These are phyloP conservation scores for Plectosphaerella cucumerina DNA, from an alignment of 2,329 filamentous ascomycete species.

Conservation along the genomic window DNA sequence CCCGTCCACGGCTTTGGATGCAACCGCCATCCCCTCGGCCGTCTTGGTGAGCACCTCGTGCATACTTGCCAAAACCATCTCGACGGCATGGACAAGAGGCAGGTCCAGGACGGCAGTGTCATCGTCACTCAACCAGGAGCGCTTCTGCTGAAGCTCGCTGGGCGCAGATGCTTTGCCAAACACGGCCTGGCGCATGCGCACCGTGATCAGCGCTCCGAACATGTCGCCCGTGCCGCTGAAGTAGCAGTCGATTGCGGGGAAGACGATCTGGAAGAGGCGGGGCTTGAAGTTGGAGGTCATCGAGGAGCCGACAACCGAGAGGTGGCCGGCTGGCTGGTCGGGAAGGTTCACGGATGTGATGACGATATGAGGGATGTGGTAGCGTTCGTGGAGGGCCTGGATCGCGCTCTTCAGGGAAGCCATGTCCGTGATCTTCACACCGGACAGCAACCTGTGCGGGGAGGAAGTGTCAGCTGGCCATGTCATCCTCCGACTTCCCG, in stretches of 20 bases:
- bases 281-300: conserved; percentile 59
- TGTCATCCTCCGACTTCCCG: too few species aligned
- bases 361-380: conserved; percentile 79
- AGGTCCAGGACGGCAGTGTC: conserved; percentile 64
- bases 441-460: conserved; percentile 70
- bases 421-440: conserved; percentile 76
- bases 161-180: conserved; percentile 28
- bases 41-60: conserved; percentile 74
- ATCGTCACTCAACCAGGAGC: conserved; percentile 76
- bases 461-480: neutral
- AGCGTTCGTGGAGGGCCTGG: conserved; percentile 69
- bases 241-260: conserved; percentile 85
- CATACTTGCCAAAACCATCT: conserved; percentile 91
- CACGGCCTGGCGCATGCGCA: conserved; percentile 81
- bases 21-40: conserved; percentile 55
- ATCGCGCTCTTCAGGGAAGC: conserved; percentile 70
- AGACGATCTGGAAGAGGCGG: conserved; percentile 83
- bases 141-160: conserved; percentile 41
- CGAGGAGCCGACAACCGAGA: conserved; percentile 75
- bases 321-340: conserved; percentile 43
- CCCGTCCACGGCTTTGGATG: conserved; percentile 41
- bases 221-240: conserved; percentile 98
- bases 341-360: conserved; percentile 83
- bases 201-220: conserved; percentile 90
- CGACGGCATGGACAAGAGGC: conserved; percentile 76